A percentile compares a stretch with the other conserved stretches of the same genome.
Conservation (phyloP, 2,329 filamentous ascomycete genomes). For the Dothiorella sarmentorum region DNA sequence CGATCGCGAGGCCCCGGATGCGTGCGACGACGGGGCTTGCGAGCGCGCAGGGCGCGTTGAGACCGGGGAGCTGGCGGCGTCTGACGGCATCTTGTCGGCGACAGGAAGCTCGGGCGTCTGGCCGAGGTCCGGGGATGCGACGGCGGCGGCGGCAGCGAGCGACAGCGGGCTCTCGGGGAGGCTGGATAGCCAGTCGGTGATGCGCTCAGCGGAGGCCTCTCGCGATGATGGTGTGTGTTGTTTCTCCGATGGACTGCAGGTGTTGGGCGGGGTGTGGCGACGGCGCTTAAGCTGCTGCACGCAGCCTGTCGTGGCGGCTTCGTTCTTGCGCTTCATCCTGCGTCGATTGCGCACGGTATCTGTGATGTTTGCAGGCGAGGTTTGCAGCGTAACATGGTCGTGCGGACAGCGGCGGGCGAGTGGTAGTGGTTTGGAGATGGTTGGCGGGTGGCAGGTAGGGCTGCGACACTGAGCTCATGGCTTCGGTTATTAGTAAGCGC, state of each 20-base stretch:
- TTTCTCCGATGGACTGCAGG: background rate
- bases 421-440: no score
- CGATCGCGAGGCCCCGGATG: background rate
- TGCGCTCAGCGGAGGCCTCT: background rate
- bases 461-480: no score
- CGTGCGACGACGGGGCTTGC: background rate
- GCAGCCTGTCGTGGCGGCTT: background rate
- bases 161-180: background rate
- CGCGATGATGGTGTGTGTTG: background rate
- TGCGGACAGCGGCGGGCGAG: no score
- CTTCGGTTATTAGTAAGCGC: no score
- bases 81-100: background rate
- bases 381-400: background rate
- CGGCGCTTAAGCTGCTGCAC: background rate
- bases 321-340: background rate
- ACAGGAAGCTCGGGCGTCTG: no score
- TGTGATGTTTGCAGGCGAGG: background rate
- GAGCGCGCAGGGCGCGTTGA: background rate
- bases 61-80: background rate
- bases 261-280: background rate
- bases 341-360: background rate
- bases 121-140: background rate
- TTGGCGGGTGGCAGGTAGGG: no score
- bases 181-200: background rate
- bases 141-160: background rate